Percentiles rank a stretch among this genome's conserved stretches.
These are phyloP conservation scores for Leucocoprinus sp. DNA, from an alignment of 768 basidiomycete genomes.

Conservation along the genomic window DNA sequence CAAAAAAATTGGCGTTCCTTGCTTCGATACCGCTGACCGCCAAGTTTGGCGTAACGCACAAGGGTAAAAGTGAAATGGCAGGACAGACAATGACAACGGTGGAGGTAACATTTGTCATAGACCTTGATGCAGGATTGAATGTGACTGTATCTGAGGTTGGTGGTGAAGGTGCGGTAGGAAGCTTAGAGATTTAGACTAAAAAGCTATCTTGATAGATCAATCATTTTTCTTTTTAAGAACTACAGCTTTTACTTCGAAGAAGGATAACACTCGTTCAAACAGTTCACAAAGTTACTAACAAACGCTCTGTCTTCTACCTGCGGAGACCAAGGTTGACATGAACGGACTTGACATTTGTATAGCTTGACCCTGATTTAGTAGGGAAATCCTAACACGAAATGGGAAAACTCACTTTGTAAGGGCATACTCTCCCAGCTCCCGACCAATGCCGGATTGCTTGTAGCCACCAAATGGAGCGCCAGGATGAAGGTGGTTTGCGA, in stretches of 20 bases:
- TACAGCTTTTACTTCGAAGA: too few relatives aligned
- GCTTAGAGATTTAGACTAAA: constrained; percentile 13
- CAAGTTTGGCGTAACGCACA: constrained; percentile 31
- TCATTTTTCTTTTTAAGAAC: too few relatives aligned
- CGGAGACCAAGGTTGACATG: constrained; percentile 47
- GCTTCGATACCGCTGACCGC: constrained; percentile 34
- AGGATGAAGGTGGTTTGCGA: constrained; percentile 33
- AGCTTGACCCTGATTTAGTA: constrained; percentile 22
- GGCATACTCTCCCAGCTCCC: constrained; percentile 63
- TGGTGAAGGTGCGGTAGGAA: constrained; percentile 15
- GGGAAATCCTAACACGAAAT: not conserved
- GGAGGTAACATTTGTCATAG: constrained; percentile 34
- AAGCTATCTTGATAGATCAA: too few relatives aligned
- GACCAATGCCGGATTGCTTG: constrained; percentile 67
- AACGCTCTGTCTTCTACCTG: too few relatives aligned
- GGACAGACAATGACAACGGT: constrained; percentile 45
- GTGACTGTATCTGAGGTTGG: constrained; percentile 33
- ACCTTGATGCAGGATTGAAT: constrained; percentile 28
- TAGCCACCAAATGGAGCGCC: constrained; percentile 62
- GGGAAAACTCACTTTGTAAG: constrained; percentile 33
- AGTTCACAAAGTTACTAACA: too few relatives aligned
- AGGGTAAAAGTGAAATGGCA: constrained; percentile 30
- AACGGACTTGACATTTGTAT: constrained; percentile 52
- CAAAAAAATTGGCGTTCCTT: constrained; percentile 47
- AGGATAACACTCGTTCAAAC: too few relatives aligned